Evolutionary conservation across 169 alveolate species (phyloP).

Genomic region (Eimeria brunetti): DNA sequence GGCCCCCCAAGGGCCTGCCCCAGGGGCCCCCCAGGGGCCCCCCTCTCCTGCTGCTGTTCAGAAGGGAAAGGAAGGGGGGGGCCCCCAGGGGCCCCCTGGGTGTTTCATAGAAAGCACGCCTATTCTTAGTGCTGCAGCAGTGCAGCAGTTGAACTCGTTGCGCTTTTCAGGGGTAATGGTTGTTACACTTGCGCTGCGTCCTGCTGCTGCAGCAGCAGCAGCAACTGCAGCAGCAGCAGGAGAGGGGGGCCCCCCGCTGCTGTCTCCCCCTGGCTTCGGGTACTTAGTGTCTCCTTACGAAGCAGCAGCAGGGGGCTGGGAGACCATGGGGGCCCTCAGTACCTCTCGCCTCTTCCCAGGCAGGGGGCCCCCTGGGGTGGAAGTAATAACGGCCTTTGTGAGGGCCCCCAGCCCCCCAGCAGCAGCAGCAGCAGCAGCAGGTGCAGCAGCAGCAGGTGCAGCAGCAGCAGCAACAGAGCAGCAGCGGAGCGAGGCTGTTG

Average conservation of each 20-base stretch:
- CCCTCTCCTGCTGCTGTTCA: no score
- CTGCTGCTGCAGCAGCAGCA: not conserved
- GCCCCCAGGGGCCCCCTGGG: no score
- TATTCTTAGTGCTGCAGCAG: not conserved
- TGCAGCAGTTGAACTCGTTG: not conserved
- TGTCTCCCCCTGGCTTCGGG: slow-evolving; percentile 48
- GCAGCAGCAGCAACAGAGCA: not conserved
- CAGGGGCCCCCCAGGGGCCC: slow-evolving; percentile 17
- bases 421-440: not conserved
- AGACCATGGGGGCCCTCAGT: slow-evolving; percentile 51
- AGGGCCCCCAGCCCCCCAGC: not conserved
- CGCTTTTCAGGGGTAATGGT: slow-evolving; percentile 3
- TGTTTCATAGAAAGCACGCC: no score
- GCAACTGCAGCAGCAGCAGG: no score
- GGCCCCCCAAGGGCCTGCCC: slow-evolving; percentile 4
- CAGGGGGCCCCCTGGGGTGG: slow-evolving; percentile 9
- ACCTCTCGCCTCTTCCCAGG: slow-evolving; percentile 52
- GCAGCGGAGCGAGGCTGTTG: not conserved
- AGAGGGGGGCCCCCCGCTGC: not conserved
- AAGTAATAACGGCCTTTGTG: slow-evolving; percentile 11
- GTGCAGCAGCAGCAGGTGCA: not conserved
- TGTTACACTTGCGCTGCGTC: slow-evolving; percentile 34
- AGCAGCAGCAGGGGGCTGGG: not conserved
- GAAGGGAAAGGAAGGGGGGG: no score
- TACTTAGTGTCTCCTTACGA: slow-evolving; percentile 30